Base-by-base conservation (phyloP, 164 flowering plant species). In the Vitis labrusca region DNA sequence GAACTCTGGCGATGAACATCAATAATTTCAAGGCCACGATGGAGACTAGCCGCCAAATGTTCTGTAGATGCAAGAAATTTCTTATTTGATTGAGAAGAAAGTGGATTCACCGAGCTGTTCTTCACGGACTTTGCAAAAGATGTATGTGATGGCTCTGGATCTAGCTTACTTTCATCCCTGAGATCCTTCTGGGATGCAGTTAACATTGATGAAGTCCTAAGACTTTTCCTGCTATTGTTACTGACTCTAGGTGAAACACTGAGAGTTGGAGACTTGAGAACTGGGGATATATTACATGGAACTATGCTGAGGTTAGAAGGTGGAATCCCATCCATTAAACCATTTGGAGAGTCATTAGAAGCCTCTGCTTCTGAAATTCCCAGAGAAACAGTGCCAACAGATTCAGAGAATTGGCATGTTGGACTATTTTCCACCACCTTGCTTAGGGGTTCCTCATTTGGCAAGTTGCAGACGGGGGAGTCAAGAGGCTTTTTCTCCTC, bases 11-110 rank as follows among this genome's bases (percentile, higher is more conserved):
- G 84, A 59, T 88, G 88, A 71, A 73, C 71, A 59, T 87, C 87
- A 61, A 96, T 73, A 74, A 88, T 77, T 68, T 93, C 90, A 72
- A 92, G 92, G 55, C 97, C 99, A 68, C 87, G 91, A 47, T 87
- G 88, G 57, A 93, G 96, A 77, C 97, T 93, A 59, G 90, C 97
- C 23, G 95, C 95, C 80, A 96, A 72, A 60, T 85, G 77, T 64
- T 88, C 89, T 63, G 93, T 85, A 63, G 90, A 79, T 59, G 74
- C 63, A 32, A 52, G 65, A 30, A 64, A 62, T 62, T 57, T 78
- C 57, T 65, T 81, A 68, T 78, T 77, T 17, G 67, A 73, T 64
- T 71, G 74, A 68, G 70, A 62, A 64, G 86, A 65, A 16, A 61
- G 59, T 66, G 73, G 63, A 66, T 74, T 75, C 13, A 83, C 63